Base-by-base conservation (phyloP, 441 rosid genomes). In the Pelargonium fulgidum region DNA sequence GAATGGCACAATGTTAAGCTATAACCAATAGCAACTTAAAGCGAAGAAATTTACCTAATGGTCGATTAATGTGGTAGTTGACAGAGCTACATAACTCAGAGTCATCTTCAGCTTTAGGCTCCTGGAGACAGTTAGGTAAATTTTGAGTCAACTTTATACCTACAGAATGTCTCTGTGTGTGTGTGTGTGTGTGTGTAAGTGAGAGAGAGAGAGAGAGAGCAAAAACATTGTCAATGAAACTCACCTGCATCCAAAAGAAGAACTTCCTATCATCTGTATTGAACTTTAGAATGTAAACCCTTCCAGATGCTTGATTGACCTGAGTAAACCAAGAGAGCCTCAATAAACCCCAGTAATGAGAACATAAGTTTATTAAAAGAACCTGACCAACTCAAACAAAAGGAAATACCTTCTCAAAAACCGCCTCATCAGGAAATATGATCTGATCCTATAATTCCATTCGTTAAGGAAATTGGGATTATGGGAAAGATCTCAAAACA, bases 241-340 rank as follows among this genome's bases (percentile, higher is more conserved):
- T 39, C 24, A 87, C 99, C 95, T 93, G 99, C 96, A 93, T 82
- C 99, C 99, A 93, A 29, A 89, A 84, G 87, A 93, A 88, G 71
- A 87, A 85, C 80, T 87, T 93, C 67, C 97, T 81, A 68, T 91
- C 88, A 68, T 93, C 97, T 16, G 89, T 82, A 75, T 82, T 88
- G 80, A 93, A 91, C 83, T 91, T 91, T 66, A 93, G 77, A 67
- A 93, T 87, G 79, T 85, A 93, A 69, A 93, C 93, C 87, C 98
- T 83, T 76, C 89, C 92, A 12, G 89, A 79, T 74, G 97, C 85
- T 83, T 93, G 92, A 81, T 84, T 86, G 71, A 91, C 95, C 97
- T 93, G 77, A 73, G 65, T 65, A 69, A 62, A 76, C 68, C 70
- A 75, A 76, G 52, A 54, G 22, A 10, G 59, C 3, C 2, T 62